Percentiles rank a stretch among this genome's conserved stretches.
phyloP scores from a whole-genome alignment of 768 basidiomycete species.

The Russula brevipes region DNA sequence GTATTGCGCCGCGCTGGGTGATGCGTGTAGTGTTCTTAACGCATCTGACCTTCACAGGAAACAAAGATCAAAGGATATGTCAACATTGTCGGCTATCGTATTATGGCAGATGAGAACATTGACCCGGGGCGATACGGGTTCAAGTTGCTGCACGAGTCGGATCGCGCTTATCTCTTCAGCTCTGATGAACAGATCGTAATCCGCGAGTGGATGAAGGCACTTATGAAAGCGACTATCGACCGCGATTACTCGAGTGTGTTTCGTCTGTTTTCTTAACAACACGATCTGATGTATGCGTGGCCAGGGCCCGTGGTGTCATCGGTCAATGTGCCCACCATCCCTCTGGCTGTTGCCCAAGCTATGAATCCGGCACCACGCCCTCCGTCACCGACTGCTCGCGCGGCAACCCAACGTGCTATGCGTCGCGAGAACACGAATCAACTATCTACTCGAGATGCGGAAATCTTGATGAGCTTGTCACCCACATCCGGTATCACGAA shows the following conservation, averaged over 20 bases:
- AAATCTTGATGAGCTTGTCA: constrained; percentile 63
- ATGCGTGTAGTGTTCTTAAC: background rate
- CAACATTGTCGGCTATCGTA: constrained; percentile 85
- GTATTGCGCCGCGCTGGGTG: constrained; percentile 22
- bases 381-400: constrained; percentile 83
- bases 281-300: background rate
- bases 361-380: constrained; percentile 96
- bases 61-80: constrained; percentile 96
- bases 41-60: constrained; percentile 47
- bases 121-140: constrained; percentile 94
- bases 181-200: constrained; percentile 80
- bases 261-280: background rate
- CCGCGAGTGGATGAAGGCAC: constrained; percentile 99
- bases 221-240: constrained; percentile 98
- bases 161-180: constrained; percentile 87
- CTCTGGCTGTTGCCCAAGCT: constrained; percentile 88
- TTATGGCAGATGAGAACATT: constrained; percentile 86
- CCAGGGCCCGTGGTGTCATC: constrained; percentile 92
- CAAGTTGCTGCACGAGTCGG: constrained; percentile 83
- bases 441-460: constrained; percentile 73
- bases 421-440: constrained; percentile 82
- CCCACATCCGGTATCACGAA: constrained; percentile 29
- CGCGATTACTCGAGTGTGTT: constrained; percentile 84
- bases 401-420: constrained; percentile 81
- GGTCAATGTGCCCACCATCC: constrained; percentile 94